Conservation (phyloP, 2,329 filamentous ascomycete genomes). For the Graphilbum ipis-grandicollis region DNA sequence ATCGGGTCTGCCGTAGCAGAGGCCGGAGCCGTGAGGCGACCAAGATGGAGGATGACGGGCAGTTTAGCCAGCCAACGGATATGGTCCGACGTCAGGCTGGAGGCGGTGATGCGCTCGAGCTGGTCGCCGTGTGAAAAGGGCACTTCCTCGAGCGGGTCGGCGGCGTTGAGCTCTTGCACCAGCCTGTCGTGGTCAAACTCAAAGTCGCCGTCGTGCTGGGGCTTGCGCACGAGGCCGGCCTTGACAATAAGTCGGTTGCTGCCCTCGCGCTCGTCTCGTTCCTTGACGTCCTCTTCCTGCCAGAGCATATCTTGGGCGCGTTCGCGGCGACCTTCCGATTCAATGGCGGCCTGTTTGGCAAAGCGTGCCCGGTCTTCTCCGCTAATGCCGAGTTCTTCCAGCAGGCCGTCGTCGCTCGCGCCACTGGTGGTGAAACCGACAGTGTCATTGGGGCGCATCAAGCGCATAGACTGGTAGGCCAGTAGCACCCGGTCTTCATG, state of each 20-base stretch:
- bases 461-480: constrained; percentile 27
- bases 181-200: constrained; percentile 4
- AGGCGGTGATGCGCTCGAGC: constrained; percentile 34
- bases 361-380: background rate
- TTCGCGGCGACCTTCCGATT: constrained; percentile 8
- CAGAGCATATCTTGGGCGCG: constrained; percentile 9
- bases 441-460: constrained; percentile 9
- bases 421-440: no score
- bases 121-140: constrained; percentile 18
- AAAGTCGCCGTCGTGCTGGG: background rate
- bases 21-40: constrained; percentile 27
- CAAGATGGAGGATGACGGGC: constrained; percentile 63
- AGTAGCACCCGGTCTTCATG: constrained; percentile 79
- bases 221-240: background rate
- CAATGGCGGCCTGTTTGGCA: constrained; percentile 1
- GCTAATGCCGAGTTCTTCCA: background rate
- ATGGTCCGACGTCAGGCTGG: constrained; percentile 38
- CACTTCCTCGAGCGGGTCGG: constrained; percentile 5
- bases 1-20: constrained; percentile 13
- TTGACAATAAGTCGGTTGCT: background rate
- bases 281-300: background rate
- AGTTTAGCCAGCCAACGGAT: constrained; percentile 50
- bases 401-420: background rate
- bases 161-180: constrained; percentile 4
- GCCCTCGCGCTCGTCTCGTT: background rate